Base-by-base conservation (phyloP, 176 grass and related monocot genomes). In the Dactylis glomerata region DNA sequence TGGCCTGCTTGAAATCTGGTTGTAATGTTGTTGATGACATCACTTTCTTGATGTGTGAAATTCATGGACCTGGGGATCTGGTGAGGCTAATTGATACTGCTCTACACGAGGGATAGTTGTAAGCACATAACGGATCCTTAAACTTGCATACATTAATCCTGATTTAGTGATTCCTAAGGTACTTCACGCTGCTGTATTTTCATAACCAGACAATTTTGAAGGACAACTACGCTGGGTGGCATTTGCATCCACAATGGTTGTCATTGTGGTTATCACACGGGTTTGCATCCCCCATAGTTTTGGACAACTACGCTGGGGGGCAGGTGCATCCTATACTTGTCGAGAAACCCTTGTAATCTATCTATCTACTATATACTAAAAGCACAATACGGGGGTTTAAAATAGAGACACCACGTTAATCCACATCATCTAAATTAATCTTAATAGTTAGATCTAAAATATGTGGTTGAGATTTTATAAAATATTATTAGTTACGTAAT, bases 1-100 rank as follows among this genome's bases (percentile, higher is more conserved):
- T 77, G 58, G 87, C 63, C 55, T 97, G 88, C 52, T 56, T 36
- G 14, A 86, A 84, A 73, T 78, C 73, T 33, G 57, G 87, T 51
- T 95, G 86, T 76, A 61, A 44, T 52, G 64, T 92, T 64, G 65
- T 83, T 71, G 72, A 82, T 86, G 30, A 77, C 56, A 73, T 95
- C 80, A 82, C 28, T 70, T 79, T 57, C 31, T 81, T 83, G 46
- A 24, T 62, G 27, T 52, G 58, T 64, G 78, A 78, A 61, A 85
- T 98, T 73, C 45, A 36, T 47, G 77, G 89, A 56, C 93, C 91
- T 85, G 91, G 76, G 22, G 93, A 98, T 84, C 80, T 94, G 30
- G 78, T 92, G 32, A 82, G 52, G 68, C 79, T 95, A 55, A 92
- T 92, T 52, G 89, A 91, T 37, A 27, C 26, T 55, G 87, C 55